Conservation (phyloP, 2,329 filamentous ascomycete species). For the Ophiostoma sp. region DNA sequence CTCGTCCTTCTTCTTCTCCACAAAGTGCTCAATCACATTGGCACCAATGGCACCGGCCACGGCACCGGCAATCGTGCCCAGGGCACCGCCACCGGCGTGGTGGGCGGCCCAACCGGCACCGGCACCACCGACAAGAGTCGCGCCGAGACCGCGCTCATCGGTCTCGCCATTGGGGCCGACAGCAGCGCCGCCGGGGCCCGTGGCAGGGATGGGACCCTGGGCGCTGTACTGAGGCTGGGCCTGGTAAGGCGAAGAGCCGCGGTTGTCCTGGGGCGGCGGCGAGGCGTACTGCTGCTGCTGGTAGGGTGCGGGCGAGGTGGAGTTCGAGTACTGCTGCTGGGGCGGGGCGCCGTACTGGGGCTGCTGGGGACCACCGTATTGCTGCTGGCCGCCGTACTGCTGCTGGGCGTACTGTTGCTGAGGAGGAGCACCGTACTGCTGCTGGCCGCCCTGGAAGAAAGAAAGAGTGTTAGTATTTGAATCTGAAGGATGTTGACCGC, state of each 20-base stretch:
- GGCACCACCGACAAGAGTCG: constrained; percentile 54
- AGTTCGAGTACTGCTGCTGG: constrained; percentile 24
- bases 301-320: constrained; percentile 31
- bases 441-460: neutral
- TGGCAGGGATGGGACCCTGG: constrained; percentile 3
- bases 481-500: neutral
- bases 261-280: constrained; percentile 12
- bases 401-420: neutral
- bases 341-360: constrained; percentile 28
- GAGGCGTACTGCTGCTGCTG: constrained; percentile 30
- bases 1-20: constrained; percentile 30
- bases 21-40: constrained; percentile 49
- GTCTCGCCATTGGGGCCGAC: constrained; percentile 32
- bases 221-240: constrained; percentile 34
- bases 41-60: constrained; percentile 57
- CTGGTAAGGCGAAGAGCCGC: constrained; percentile 19
- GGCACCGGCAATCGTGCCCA: constrained; percentile 53
- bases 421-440: neutral
- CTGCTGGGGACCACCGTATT: constrained; percentile 22
- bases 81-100: constrained; percentile 52
- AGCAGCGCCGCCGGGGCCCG: constrained; percentile 32
- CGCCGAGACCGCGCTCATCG: constrained; percentile 57
- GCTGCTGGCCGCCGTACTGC: neutral
- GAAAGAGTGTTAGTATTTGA: neutral
- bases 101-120: constrained; percentile 57